Evolutionary conservation across 2,329 filamentous ascomycete genomes (phyloP).

Genomic region (Rhinocladiella mackenziei): DNA sequence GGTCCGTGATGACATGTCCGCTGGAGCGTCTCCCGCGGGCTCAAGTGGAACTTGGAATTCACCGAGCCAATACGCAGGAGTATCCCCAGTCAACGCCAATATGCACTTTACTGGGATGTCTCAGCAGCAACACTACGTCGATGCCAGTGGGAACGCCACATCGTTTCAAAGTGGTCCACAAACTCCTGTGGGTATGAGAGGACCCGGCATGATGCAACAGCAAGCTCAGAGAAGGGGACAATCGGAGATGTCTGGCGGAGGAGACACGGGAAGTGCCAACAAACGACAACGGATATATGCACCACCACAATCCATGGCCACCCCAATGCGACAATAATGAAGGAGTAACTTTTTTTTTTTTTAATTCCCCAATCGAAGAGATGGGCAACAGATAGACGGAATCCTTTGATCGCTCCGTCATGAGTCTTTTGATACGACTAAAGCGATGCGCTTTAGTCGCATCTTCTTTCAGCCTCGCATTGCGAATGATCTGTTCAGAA

Average conservation of each 20-base stretch:
- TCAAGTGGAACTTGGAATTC: slow-evolving; percentile 61
- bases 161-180: slow-evolving; percentile 19
- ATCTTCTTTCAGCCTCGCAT: no score
- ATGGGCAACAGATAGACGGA: no score
- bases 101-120: slow-evolving; percentile 28
- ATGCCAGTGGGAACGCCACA: slow-evolving; percentile 19
- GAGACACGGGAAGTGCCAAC: slow-evolving; percentile 21
- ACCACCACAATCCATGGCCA: slow-evolving; percentile 22
- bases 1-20: slow-evolving; percentile 61
- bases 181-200: slow-evolving; percentile 20
- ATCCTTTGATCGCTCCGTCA: no score
- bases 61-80: slow-evolving; percentile 55
- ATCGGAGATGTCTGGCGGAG: slow-evolving; percentile 22
- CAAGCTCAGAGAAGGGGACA: slow-evolving; percentile 19
- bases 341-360: no score
- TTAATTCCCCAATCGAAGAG: no score
- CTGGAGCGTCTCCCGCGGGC: slow-evolving; percentile 58
- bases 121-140: slow-evolving; percentile 21
- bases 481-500: no score
- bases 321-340: slow-evolving; percentile 22
- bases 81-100: slow-evolving; percentile 53
- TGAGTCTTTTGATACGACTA: no score
- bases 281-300: slow-evolving; percentile 23
- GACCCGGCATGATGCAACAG: slow-evolving; percentile 13
- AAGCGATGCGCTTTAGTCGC: no score